Conservation (phyloP, 2,329 filamentous ascomycete genomes). For the Aspergillus melleus region DNA sequence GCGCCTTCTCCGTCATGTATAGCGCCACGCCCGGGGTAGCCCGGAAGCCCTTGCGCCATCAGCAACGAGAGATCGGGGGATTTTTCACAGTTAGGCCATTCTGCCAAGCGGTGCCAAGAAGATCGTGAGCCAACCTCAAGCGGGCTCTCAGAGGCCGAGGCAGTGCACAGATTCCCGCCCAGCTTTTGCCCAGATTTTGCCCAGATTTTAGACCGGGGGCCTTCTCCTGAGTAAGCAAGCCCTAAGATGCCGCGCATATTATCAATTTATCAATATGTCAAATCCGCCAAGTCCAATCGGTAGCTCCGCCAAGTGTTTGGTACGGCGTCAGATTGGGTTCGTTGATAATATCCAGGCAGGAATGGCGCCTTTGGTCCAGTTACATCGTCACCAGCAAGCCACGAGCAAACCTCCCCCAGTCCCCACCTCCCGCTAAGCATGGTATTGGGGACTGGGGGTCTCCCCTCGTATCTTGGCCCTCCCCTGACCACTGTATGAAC, state of each 20-base stretch:
- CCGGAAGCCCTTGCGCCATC: background rate
- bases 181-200: background rate
- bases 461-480: slow-evolving; percentile 28
- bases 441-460: background rate
- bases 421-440: background rate
- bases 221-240: background rate
- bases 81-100: background rate
- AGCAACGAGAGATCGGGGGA: background rate
- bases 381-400: slow-evolving; percentile 4
- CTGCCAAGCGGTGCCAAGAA: background rate
- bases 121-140: background rate
- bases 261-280: background rate
- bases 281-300: slow-evolving; percentile 14
- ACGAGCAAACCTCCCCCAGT: slow-evolving; percentile 1
- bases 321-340: slow-evolving; percentile 3
- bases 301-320: slow-evolving; percentile 10
- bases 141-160: background rate
- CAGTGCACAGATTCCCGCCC: background rate
- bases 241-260: background rate
- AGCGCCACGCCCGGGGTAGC: background rate
- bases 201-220: background rate
- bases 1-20: background rate
- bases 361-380: slow-evolving; percentile 9
- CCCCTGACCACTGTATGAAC: slow-evolving; percentile 13
- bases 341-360: background rate